Evolutionary conservation across 306 rosid species (phyloP).

Genomic region (Trichosanthes truncata): DNA sequence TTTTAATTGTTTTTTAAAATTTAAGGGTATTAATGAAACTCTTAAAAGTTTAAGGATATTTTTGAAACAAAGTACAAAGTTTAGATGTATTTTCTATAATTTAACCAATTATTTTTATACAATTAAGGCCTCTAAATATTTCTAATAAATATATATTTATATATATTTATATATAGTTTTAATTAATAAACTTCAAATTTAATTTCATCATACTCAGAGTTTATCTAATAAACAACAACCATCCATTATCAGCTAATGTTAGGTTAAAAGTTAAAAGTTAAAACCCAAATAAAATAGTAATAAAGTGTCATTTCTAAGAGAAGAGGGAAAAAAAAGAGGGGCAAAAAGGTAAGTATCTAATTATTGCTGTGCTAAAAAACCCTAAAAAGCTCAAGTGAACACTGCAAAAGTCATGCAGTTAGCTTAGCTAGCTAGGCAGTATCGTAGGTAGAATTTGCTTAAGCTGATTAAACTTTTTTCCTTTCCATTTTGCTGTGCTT

Average conservation of each 20-base stretch:
- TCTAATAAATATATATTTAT: no score
- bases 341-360: background rate
- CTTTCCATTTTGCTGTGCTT: background rate
- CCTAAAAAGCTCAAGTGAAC: constrained; percentile 5
- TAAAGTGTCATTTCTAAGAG: background rate
- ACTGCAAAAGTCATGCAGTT: background rate
- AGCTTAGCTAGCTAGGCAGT: background rate
- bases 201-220: background rate
- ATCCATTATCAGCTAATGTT: background rate
- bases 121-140: no score
- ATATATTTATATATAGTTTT: background rate
- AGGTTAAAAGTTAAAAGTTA: background rate
- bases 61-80: no score
- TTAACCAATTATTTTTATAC: no score
- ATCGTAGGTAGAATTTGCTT: background rate
- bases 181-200: background rate
- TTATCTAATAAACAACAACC: background rate
- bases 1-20: no score
- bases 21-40: no score
- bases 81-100: no score
- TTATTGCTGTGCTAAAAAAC: background rate
- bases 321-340: background rate
- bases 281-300: constrained; percentile 1
- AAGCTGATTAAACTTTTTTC: background rate
- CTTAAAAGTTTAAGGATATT: no score